Evolutionary conservation across 208 protist genomes (phyloP), one percentile per base, ranked within the genome.

Genomic region (Wallacemonas sp.): DNA sequence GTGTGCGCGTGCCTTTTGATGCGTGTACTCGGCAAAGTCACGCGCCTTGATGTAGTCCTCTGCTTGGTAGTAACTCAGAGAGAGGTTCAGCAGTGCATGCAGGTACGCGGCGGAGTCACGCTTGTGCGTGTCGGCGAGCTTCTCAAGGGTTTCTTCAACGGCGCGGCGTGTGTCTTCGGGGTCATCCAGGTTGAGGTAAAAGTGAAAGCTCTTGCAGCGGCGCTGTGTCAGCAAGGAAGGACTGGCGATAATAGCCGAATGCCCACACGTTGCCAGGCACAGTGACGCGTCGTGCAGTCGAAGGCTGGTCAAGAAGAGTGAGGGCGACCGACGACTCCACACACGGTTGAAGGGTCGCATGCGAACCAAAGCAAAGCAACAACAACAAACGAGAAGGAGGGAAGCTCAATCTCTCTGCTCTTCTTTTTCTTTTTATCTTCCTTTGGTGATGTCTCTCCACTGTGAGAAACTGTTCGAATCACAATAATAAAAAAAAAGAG

Each of bases 181-280:
- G 66, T 94, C 84, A 24, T 83, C 70, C 24, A 91, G 69, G 71
- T 94, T 94, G 31, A 94, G 51, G 61, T 90, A 94, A 63, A 94
- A 94, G 60, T 76, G 60, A 60, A 84, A 90, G 58, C 84, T 84
- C 42, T 77, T 75, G 27, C 36, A 42, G 0, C 88, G 77, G 22
- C 62, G 53, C 15, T 65, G 22, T 5, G 63, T n/a, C 2, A 9
- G 9, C 9, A 77, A 49, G 14, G 53, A 26, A 11, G 61, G 15
- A 9, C 9, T 6, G 9, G 36, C 36, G 36, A 41, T 6, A 6
- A 41, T 14, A 41, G 36, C 36, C 14, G n/a, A n/a, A n/a, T n/a
- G n/a, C n/a, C n/a, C n/a, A n/a, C n/a, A n/a, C n/a, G n/a, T n/a
- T n/a, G n/a, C n/a, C n/a, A n/a, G n/a, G n/a, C n/a, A n/a, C n/a